phyloP scores from a whole-genome alignment of 169 alveolate species.

The Eimeria praecox region DNA sequence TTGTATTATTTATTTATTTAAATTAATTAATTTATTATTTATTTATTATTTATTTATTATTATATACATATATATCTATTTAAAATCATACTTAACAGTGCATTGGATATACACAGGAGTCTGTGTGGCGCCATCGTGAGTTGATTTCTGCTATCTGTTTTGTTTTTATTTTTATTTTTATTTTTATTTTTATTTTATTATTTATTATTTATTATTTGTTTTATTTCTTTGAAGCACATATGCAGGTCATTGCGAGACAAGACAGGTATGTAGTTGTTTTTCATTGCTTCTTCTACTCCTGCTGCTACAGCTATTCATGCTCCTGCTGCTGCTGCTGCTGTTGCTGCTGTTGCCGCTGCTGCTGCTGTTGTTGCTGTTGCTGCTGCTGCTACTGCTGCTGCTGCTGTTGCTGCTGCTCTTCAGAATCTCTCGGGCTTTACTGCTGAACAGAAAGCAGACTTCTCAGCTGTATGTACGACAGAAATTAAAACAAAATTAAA shows the following conservation, averaged over 20 bases:
- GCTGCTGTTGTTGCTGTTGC: too few relatives aligned
- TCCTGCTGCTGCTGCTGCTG: too few relatives aligned
- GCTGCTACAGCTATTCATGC: too few relatives aligned
- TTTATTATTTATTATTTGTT: too few relatives aligned
- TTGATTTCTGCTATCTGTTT: too few relatives aligned
- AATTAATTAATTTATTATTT: background rate
- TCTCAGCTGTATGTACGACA: constrained; percentile 49
- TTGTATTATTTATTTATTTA: background rate
- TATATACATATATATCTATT: too few relatives aligned
- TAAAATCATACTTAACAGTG: background rate
- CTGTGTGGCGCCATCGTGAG: constrained; percentile 75
- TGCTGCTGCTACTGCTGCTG: too few relatives aligned
- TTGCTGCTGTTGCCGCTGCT: too few relatives aligned
- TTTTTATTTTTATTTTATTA: too few relatives aligned
- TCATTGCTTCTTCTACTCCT: too few relatives aligned
- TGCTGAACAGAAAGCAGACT: constrained; percentile 31
- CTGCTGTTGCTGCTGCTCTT: background rate
- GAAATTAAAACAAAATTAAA: background rate
- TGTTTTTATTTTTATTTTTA: too few relatives aligned
- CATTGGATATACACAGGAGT: constrained; percentile 57
- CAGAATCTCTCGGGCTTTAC: constrained; percentile 71
- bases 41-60: too few relatives aligned
- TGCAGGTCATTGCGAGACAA: constrained; percentile 69
- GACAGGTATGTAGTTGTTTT: background rate
- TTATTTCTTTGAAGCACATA: constrained; percentile 35